A percentile compares a stretch with the other conserved stretches of the same genome.
Evolutionary conservation across 2,329 filamentous ascomycete species (phyloP).

Genomic region (Tolypocladium cylindrosporum): DNA sequence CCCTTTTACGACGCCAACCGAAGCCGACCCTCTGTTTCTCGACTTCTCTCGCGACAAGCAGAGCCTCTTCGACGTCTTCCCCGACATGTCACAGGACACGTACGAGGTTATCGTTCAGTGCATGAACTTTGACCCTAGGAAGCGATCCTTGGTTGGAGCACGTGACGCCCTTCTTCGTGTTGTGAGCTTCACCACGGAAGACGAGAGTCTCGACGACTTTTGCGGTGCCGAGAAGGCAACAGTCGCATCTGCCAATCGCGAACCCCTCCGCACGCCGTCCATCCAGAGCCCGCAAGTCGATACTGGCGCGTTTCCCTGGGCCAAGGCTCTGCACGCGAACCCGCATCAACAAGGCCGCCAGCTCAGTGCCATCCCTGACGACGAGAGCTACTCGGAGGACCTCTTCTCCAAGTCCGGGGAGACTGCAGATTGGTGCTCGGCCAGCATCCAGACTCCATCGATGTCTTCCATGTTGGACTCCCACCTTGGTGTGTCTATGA

Average conservation of each 20-base stretch:
- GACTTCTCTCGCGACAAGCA: slow-evolving; percentile 92
- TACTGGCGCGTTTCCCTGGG: slow-evolving; percentile 85
- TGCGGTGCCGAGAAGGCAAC: slow-evolving; percentile 71
- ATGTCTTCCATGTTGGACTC: slow-evolving; percentile 80
- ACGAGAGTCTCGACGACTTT: slow-evolving; percentile 89
- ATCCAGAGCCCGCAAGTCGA: slow-evolving; percentile 80
- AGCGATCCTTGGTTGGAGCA: slow-evolving; percentile 70
- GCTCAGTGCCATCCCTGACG: slow-evolving; percentile 76
- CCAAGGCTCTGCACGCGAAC: slow-evolving; percentile 74
- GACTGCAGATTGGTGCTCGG: slow-evolving; percentile 68
- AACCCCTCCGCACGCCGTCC: slow-evolving; percentile 90
- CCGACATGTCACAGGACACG: slow-evolving; percentile 96
- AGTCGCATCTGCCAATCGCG: slow-evolving; percentile 78
- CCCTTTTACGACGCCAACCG: slow-evolving; percentile 83
- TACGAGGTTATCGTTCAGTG: slow-evolving; percentile 88
- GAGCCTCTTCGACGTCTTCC: slow-evolving; percentile 94
- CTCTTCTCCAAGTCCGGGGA: slow-evolving; percentile 72
- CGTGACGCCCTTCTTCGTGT: slow-evolving; percentile 70
- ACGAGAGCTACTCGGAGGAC: slow-evolving; percentile 73
- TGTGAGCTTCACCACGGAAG: slow-evolving; percentile 86
- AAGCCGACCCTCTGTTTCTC: slow-evolving; percentile 83
- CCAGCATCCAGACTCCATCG: slow-evolving; percentile 67
- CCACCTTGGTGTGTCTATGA: slow-evolving; percentile 69
- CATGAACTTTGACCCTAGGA: slow-evolving; percentile 82
- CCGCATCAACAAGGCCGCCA: slow-evolving; percentile 62